Evolutionary conservation across 495 filamentous ascomycete genomes (phyloP).

Genomic region (Xylaria grammica): DNA sequence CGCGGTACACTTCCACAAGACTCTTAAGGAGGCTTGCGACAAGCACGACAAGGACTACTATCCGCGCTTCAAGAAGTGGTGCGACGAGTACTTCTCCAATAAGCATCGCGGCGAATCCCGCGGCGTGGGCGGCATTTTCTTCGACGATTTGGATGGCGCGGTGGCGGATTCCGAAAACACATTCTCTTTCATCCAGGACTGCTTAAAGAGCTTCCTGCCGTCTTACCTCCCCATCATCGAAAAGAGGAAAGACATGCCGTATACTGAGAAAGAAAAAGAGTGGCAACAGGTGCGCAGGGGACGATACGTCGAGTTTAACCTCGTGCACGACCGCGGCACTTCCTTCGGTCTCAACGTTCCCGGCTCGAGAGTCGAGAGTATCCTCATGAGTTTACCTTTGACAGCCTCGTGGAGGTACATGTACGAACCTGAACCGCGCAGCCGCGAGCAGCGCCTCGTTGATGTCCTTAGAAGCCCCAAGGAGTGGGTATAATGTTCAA

Average conservation of each 20-base stretch:
- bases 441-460: conserved; percentile 74
- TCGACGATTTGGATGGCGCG: conserved; percentile 90
- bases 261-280: conserved; percentile 79
- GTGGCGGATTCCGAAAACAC: conserved; percentile 83
- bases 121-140: conserved; percentile 96
- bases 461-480: conserved; percentile 83
- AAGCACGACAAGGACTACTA: conserved; percentile 93
- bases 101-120: conserved; percentile 89
- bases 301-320: conserved; percentile 97
- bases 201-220: conserved; percentile 84
- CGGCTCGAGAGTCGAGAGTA: conserved; percentile 90
- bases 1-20: conserved; percentile 93
- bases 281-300: conserved; percentile 97
- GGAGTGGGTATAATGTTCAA: conserved; percentile 79
- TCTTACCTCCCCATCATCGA: conserved; percentile 90
- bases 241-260: conserved; percentile 88
- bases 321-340: conserved; percentile 95
- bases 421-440: conserved; percentile 79
- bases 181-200: conserved; percentile 88
- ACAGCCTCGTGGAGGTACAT: conserved; percentile 96
- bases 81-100: conserved; percentile 94
- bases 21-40: conserved; percentile 91
- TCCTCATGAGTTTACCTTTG: conserved; percentile 93
- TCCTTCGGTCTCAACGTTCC: conserved; percentile 94
- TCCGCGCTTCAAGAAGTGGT: conserved; percentile 96